A percentile compares a stretch with the other conserved stretches of the same genome.
These are phyloP conservation scores for Exophiala lecanii-corni DNA, from an alignment of 2,329 filamentous ascomycete species.

Conservation along the genomic window DNA sequence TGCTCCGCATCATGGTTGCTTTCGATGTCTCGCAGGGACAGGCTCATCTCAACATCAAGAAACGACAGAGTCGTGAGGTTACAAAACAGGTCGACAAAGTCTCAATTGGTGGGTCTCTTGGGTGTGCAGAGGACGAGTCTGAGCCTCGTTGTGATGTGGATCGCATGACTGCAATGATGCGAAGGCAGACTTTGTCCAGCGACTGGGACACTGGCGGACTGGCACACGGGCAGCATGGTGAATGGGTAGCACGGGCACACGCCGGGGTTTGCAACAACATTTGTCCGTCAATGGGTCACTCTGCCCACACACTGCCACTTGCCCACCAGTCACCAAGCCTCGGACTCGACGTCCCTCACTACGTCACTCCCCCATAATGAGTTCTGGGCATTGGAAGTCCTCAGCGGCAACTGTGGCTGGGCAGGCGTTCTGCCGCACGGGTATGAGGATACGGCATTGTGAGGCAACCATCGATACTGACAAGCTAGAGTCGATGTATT, in stretches of 20 bases:
- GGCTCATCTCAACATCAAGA: constrained; percentile 7
- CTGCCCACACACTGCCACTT: no score
- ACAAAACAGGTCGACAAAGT: not conserved
- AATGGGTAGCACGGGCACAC: not conserved
- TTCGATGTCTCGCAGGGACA: constrained; percentile 8
- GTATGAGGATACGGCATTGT: no score
- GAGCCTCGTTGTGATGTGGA: constrained; percentile 4
- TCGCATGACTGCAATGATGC: not conserved
- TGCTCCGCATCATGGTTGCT: constrained; percentile 48
- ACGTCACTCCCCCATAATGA: no score
- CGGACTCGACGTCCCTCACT: no score
- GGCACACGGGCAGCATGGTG: no score
- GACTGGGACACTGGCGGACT: no score
- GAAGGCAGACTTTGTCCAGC: not conserved
- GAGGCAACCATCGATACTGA: no score
- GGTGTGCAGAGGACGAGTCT: not conserved
- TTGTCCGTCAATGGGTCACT: not conserved
- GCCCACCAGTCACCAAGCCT: no score
- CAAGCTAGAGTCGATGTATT: no score
- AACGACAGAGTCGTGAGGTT: not conserved
- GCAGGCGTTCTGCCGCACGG: no score
- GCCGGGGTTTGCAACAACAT: not conserved
- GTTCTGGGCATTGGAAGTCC: no score
- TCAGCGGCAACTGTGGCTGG: no score
- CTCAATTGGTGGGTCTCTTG: not conserved